Conservation (phyloP, 2,329 filamentous ascomycete genomes). For the Neophaeococcomyces aloes region DNA sequence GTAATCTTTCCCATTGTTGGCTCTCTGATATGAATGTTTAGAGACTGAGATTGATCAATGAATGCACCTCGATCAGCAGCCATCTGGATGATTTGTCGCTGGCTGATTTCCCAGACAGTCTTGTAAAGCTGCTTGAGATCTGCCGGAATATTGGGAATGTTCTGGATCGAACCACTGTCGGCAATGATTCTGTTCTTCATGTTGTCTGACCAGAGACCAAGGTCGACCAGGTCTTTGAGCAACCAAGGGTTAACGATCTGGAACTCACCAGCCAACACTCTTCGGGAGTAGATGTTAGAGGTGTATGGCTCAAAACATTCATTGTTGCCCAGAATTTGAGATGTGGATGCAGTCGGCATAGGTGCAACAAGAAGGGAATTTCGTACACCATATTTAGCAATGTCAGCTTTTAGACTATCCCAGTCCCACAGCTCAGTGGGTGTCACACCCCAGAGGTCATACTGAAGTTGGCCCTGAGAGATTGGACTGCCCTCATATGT, state of each 20-base stretch:
- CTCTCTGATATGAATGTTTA: conserved; percentile 99
- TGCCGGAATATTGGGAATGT: conserved; percentile 89
- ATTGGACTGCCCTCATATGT: conserved; percentile 90
- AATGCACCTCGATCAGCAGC: conserved; percentile 95
- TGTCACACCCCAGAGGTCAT: conserved; percentile 96
- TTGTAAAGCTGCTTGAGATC: conserved; percentile 98
- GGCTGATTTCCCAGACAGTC: conserved; percentile 98
- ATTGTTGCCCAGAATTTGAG: conserved; percentile 96
- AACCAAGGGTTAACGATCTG: conserved; percentile 99
- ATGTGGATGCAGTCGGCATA: conserved; percentile 96
- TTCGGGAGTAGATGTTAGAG: conserved; percentile 98
- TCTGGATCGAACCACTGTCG: conserved; percentile 89
- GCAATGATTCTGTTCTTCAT: conserved; percentile 99
- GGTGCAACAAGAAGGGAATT: conserved; percentile 93
- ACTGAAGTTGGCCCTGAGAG: conserved; percentile 91
- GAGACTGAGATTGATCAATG: conserved; percentile 96
- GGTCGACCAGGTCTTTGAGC: conserved; percentile 93
- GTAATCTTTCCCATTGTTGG: conserved; percentile 99
- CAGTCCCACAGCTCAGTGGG: conserved; percentile 96
- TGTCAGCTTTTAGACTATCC: conserved; percentile 75
- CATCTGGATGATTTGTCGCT: conserved; percentile 94
- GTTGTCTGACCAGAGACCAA: conserved; percentile 96
- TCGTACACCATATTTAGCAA: conserved; percentile 84
- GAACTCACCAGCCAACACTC: conserved; percentile 96
- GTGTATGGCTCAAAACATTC: conserved; percentile 99